A percentile compares a stretch with the other conserved stretches of the same genome.
phyloP scores from a whole-genome alignment of 768 basidiomycete species.

The Candolleomyces eurysporus region DNA sequence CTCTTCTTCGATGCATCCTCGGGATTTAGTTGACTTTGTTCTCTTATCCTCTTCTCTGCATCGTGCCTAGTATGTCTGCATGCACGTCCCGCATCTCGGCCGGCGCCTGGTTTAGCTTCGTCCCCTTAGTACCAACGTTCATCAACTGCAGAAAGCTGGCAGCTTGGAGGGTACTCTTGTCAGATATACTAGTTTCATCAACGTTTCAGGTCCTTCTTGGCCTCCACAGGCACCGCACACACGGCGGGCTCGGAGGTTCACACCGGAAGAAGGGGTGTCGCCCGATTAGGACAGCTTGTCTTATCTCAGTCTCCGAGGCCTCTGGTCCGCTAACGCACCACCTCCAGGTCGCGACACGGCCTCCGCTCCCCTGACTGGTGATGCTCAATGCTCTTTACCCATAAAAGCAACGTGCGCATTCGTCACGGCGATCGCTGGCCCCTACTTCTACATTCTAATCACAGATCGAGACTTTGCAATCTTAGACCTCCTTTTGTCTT shows the following conservation, averaged over 20 bases:
- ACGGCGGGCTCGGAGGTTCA: neutral
- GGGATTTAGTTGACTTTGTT: too few species aligned
- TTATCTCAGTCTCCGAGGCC: neutral
- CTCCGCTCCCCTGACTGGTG: neutral
- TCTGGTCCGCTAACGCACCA: neutral
- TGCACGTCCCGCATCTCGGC: too few species aligned
- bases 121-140: too few species aligned
- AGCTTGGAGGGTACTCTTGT: too few species aligned
- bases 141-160: too few species aligned
- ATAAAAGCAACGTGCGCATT: neutral
- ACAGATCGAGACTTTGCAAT: neutral
- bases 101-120: too few species aligned
- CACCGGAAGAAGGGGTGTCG: neutral
- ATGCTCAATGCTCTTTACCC: neutral
- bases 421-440: too few species aligned
- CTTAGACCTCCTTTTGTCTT: neutral
- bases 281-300: neutral
- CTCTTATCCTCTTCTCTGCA: too few species aligned
- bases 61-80: too few species aligned
- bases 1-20: too few species aligned
- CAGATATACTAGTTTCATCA: too few species aligned
- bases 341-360: neutral
- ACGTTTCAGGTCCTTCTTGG: too few species aligned
- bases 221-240: neutral
- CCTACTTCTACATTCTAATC: neutral